Percentiles rank a stretch among this genome's conserved stretches.
phyloP scores from a whole-genome alignment of 2,329 filamentous ascomycete genomes.

The Monosporascus sp. region DNA sequence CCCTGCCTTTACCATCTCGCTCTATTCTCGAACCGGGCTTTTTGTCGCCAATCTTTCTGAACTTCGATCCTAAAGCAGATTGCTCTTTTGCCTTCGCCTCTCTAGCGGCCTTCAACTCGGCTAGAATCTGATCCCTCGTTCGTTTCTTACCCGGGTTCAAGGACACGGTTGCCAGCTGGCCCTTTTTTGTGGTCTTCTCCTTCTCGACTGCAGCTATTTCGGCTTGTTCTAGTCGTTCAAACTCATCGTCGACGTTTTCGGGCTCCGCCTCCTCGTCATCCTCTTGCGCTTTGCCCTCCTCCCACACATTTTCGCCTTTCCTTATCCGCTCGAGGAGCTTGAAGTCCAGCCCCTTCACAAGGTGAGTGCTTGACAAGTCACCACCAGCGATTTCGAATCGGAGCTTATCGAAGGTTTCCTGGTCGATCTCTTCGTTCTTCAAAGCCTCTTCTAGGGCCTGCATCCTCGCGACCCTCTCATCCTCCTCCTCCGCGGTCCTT shows the following conservation, averaged over 20 bases:
- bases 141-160: slow-evolving; percentile 54
- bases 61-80: slow-evolving; percentile 50
- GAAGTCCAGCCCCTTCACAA: slow-evolving; percentile 89
- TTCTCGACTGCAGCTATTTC: slow-evolving; percentile 49
- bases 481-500: slow-evolving; percentile 48
- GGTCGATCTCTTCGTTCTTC: slow-evolving; percentile 79
- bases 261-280: slow-evolving; percentile 25
- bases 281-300: slow-evolving; percentile 24
- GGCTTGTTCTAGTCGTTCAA: slow-evolving; percentile 51
- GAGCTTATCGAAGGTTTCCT: slow-evolving; percentile 69
- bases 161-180: slow-evolving; percentile 50
- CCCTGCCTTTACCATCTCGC: slow-evolving; percentile 53
- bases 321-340: slow-evolving; percentile 66
- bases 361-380: slow-evolving; percentile 71
- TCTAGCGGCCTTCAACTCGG: slow-evolving; percentile 59
- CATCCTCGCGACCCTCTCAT: slow-evolving; percentile 58
- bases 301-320: slow-evolving; percentile 62
- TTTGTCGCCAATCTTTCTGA: slow-evolving; percentile 58
- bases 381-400: slow-evolving; percentile 76
- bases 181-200: slow-evolving; percentile 53
- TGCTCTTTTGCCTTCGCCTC: slow-evolving; percentile 50
- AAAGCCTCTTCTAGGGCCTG: slow-evolving; percentile 75
- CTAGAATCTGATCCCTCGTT: slow-evolving; percentile 60
- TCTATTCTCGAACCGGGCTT: slow-evolving; percentile 54
- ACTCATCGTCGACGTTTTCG: slow-evolving; percentile 59